These are phyloP conservation scores for Lachnellula hyalina DNA, from an alignment of 2,329 filamentous ascomycete genomes.

Conservation along the genomic window DNA sequence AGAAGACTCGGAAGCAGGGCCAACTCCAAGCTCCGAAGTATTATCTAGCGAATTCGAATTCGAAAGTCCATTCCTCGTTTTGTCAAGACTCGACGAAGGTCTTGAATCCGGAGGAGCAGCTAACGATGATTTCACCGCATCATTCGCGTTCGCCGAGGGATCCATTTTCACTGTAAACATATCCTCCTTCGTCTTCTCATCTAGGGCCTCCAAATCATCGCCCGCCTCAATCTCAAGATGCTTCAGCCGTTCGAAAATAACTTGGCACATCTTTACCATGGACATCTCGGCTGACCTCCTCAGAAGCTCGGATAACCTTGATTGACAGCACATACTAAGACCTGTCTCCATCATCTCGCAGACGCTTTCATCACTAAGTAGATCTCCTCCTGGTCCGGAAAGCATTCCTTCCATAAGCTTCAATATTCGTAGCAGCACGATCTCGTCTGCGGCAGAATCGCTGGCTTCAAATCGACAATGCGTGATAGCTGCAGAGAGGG, in stretches of 20 bases:
- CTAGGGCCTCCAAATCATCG: constrained; percentile 59
- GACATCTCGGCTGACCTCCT: constrained; percentile 89
- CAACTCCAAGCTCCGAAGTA: constrained; percentile 24
- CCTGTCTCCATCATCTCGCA: constrained; percentile 99
- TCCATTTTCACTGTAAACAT: constrained; percentile 81
- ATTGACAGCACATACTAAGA: constrained; percentile 93
- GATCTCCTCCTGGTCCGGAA: constrained; percentile 82
- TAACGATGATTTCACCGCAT: constrained; percentile 49
- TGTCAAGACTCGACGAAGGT: constrained; percentile 41
- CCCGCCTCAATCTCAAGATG: constrained; percentile 73
- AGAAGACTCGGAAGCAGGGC: constrained; percentile 26
- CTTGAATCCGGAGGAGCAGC: constrained; percentile 35
- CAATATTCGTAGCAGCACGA: constrained; percentile 87
- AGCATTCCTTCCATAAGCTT: constrained; percentile 99
- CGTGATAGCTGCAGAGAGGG: constrained; percentile 88
- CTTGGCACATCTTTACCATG: constrained; percentile 99
- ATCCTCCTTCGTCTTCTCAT: constrained; percentile 61
- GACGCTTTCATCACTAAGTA: constrained; percentile 95
- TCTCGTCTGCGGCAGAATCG: constrained; percentile 90
- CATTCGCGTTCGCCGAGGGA: constrained; percentile 63
- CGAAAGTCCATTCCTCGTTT: constrained; percentile 21
- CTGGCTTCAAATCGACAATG: constrained; percentile 97
- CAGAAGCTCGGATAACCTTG: constrained; percentile 83
- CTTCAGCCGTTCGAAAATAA: constrained; percentile 92
- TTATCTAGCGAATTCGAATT: constrained; percentile 20